Percentiles rank a stretch among this genome's conserved stretches.
Evolutionary conservation across 2,329 filamentous ascomycete species (phyloP).

Genomic region (Penicillium sp.): DNA sequence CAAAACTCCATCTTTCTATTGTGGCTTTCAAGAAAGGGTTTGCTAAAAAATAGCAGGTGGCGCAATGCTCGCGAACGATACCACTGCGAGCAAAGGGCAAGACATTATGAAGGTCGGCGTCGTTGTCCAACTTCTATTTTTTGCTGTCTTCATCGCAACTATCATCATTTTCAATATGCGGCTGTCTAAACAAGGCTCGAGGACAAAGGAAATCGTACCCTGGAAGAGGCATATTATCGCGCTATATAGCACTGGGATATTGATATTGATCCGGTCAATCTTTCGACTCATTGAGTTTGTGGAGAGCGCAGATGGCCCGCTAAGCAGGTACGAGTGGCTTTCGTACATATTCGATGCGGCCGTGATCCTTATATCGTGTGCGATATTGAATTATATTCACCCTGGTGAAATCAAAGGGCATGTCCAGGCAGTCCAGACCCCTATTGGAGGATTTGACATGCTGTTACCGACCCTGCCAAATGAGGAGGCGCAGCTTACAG

Average conservation of each 20-base stretch:
- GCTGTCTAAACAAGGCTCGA: neutral
- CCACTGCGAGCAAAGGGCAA: neutral
- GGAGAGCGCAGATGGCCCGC: neutral
- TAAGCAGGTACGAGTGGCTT: neutral
- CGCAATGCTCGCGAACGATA: neutral
- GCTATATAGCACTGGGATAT: neutral
- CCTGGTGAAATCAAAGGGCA: neutral
- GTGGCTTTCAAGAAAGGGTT: neutral
- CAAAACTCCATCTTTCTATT: neutral
- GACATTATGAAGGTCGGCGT: neutral
- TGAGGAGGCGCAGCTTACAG: too few species aligned
- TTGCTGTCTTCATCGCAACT: neutral
- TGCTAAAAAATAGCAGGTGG: neutral
- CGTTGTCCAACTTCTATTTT: neutral
- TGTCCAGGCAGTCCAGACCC: neutral
- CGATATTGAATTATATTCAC: neutral
- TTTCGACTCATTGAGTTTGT: neutral
- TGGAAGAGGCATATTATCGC: neutral
- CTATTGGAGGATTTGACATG: neutral
- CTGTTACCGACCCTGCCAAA: too few species aligned
- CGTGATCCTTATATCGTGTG: neutral
- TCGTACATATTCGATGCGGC: neutral
- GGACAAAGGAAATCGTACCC: neutral
- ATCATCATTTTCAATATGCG: neutral
- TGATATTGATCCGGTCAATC: neutral